phyloP scores from a whole-genome alignment of 495 filamentous ascomycete species.

The Letharia columbiana region DNA sequence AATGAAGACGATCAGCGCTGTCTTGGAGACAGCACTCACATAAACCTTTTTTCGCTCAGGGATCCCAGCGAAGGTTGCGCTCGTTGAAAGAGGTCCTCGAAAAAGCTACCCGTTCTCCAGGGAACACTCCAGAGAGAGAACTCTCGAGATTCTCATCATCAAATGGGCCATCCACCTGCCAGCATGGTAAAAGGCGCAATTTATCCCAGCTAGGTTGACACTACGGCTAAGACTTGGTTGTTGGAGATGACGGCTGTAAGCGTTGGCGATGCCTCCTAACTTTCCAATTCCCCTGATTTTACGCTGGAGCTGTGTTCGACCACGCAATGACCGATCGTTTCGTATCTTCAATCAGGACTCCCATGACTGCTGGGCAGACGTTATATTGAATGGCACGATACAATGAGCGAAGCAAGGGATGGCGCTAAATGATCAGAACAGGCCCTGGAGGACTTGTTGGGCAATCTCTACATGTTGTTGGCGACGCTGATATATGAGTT shows the following conservation, averaged over 20 bases:
- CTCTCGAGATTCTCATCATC: not conserved
- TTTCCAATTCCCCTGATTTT: too few relatives aligned
- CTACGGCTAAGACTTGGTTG: not conserved
- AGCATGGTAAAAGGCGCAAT: too few relatives aligned
- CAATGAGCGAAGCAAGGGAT: not conserved
- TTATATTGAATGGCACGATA: not conserved
- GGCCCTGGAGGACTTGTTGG: too few relatives aligned
- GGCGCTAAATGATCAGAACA: too few relatives aligned
- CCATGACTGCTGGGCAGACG: not conserved
- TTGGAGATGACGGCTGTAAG: not conserved
- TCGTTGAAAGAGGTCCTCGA: not conserved
- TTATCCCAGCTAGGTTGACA: not conserved
- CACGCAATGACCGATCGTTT: not conserved
- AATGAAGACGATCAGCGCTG: not conserved
- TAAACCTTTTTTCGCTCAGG: not conserved
- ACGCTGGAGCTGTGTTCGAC: not conserved
- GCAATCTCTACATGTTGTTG: too few relatives aligned
- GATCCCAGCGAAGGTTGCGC: not conserved
- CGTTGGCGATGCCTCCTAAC: too few relatives aligned
- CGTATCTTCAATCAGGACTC: not conserved
- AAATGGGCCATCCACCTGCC: not conserved
- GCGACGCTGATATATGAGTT: too few relatives aligned
- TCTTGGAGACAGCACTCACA: not conserved
- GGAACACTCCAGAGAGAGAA: not conserved
- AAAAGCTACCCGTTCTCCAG: not conserved